Base-by-base conservation (phyloP, 805 yeast species). In the Huiozyma sinensis region DNA sequence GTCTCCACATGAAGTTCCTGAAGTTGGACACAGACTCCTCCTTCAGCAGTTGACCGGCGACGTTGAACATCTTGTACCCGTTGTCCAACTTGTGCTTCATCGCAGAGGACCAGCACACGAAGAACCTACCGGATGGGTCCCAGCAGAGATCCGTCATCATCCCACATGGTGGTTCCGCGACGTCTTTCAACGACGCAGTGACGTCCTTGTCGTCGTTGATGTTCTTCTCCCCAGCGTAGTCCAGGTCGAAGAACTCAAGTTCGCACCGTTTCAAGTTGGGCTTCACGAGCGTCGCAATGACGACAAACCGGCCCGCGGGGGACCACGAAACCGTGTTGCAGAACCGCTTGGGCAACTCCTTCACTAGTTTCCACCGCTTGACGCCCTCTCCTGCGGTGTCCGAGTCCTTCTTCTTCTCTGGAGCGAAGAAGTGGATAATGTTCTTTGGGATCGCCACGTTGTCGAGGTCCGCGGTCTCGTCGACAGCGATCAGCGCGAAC, bases 91-190 rank as follows among this genome's bases (percentile, higher is more conserved):
- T 75, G 58, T 84, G 92, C 54, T 83, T 76, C 86, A 94, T 82
- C 38, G 76, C 63, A 17, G 95, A 83, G 6, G 96, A 86, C 86
- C 90, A 84, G 13, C 83, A 85, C 40, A 90, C 82, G 43, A 90
- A 71, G 63, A 73, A 88, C 67, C 97, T 77, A 54, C 98, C 98
- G 42, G 95, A 82, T 46, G 95, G 90, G 66, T 92, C 98, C 98
- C 98, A 92, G 43, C 79, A 71, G 48, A 88, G 60, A 61, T 83
- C 84, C 41, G 95, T 83, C 67, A 88, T 75, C 49, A 95, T 94
- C 44, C 76, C 72, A 59, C 73, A 83, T 54, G 77, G 79, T 50
- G 79, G 80, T 34, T 74, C 67, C 47, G 75, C 77, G 50, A 90
- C 67, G 55, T 73, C 72, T 60, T 78, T 77, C 49, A 82, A 71